phyloP scores from a whole-genome alignment of 495 filamentous ascomycete genomes.

The Letharia lupina region DNA sequence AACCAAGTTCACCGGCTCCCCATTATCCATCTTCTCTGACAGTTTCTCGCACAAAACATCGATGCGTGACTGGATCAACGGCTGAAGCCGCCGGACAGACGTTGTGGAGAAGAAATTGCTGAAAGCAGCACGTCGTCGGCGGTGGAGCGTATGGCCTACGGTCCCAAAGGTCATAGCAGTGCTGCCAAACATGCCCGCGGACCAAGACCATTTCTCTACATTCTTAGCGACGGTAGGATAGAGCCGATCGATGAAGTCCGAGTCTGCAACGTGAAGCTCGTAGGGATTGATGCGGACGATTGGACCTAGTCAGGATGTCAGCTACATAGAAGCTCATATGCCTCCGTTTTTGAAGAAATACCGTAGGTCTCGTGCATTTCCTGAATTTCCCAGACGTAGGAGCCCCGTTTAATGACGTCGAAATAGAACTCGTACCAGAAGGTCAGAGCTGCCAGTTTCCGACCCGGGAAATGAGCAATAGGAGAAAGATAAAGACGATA shows the following conservation, averaged over 20 bases:
- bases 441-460: conserved; percentile 40
- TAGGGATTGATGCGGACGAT: conserved; percentile 45
- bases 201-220: conserved; percentile 24
- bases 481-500: conserved; percentile 28
- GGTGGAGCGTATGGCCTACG: conserved; percentile 29
- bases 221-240: conserved; percentile 21
- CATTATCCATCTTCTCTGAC: neutral
- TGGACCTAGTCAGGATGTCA: conserved; percentile 33
- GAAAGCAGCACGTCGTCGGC: conserved; percentile 28
- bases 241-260: conserved; percentile 33
- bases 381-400: conserved; percentile 36
- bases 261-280: conserved; percentile 42
- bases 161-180: conserved; percentile 27
- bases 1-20: conserved; percentile 3
- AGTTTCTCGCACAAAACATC: conserved; percentile 9
- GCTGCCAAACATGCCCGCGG: conserved; percentile 20
- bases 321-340: neutral
- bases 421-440: conserved; percentile 42
- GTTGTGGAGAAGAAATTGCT: conserved; percentile 39
- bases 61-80: conserved; percentile 26
- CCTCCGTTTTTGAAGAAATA: neutral
- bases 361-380: conserved; percentile 41
- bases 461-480: conserved; percentile 39
- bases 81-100: conserved; percentile 32
- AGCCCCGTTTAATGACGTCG: conserved; percentile 37